phyloP scores from a whole-genome alignment of 2,329 filamentous ascomycete species.

The Calonectria pseudoreteaudii region DNA sequence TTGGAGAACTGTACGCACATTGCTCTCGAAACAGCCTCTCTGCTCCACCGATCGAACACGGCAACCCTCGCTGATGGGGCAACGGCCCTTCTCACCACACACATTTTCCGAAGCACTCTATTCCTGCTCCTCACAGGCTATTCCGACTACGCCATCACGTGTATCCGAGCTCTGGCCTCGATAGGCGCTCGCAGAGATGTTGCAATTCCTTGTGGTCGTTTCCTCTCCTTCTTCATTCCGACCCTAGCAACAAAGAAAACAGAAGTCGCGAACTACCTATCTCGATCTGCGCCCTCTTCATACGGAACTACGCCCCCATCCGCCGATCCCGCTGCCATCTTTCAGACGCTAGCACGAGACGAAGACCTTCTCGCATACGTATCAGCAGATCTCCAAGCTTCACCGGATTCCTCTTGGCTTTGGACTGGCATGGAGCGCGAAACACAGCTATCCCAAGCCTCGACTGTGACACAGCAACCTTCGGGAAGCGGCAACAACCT shows the following conservation, averaged over 20 bases:
- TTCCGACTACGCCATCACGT: constrained; percentile 77
- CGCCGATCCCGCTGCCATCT: constrained; percentile 46
- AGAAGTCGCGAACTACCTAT: constrained; percentile 57
- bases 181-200: constrained; percentile 79
- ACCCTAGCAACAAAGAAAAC: constrained; percentile 68
- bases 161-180: constrained; percentile 76
- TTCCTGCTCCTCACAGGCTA: constrained; percentile 82
- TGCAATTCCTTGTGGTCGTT: constrained; percentile 83
- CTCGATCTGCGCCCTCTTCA: constrained; percentile 47
- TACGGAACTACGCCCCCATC: constrained; percentile 46
- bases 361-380: constrained; percentile 91
- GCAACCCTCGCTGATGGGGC: constrained; percentile 72
- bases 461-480: constrained; percentile 27
- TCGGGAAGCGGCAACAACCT: constrained; percentile 51
- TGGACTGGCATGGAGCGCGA: constrained; percentile 76
- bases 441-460: constrained; percentile 43
- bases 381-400: constrained; percentile 87
- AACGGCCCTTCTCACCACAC: constrained; percentile 81
- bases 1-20: constrained; percentile 81
- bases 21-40: constrained; percentile 81
- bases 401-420: constrained; percentile 82
- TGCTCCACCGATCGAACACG: constrained; percentile 75
- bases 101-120: constrained; percentile 88
- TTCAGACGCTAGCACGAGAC: constrained; percentile 64
- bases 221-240: constrained; percentile 84